Conservation (phyloP, 331 rosid species). For the Quercus phellos region DNA sequence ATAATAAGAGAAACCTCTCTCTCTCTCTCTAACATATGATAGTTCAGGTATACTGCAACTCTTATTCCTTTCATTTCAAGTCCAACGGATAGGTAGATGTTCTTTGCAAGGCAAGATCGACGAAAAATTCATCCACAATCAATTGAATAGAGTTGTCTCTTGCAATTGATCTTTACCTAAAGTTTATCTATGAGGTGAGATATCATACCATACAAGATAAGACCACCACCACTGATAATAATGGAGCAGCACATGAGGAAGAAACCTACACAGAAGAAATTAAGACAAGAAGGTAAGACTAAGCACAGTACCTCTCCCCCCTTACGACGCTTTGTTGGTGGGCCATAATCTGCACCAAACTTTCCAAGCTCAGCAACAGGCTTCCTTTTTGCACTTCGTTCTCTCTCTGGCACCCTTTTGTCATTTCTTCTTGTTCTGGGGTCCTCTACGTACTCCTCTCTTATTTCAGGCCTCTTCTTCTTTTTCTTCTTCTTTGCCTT, state of each 20-base stretch:
- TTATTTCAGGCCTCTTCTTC: constrained; percentile 51
- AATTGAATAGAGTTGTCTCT: not conserved
- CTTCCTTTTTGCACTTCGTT: constrained; percentile 59
- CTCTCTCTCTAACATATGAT: too few relatives aligned
- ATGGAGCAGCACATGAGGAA: not conserved
- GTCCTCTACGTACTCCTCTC: constrained; percentile 66
- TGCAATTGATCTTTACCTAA: not conserved
- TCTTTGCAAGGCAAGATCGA: not conserved
- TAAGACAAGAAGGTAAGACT: constrained; percentile 18
- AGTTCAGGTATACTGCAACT: too few relatives aligned
- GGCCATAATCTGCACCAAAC: constrained; percentile 42
- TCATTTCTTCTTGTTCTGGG: constrained; percentile 57
- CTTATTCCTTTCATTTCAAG: too few relatives aligned
- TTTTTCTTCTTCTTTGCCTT: constrained; percentile 79
- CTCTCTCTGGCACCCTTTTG: constrained; percentile 68
- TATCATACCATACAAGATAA: not conserved
- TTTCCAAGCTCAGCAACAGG: constrained; percentile 65
- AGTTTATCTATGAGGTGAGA: not conserved
- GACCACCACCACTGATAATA: not conserved
- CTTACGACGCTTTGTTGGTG: constrained; percentile 78
- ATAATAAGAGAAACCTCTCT: too few relatives aligned
- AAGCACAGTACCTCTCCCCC: constrained; percentile 84
- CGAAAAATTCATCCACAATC: not conserved
- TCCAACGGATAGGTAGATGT: not conserved
- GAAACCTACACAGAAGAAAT: constrained; percentile 24